A percentile compares a stretch with the other conserved stretches of the same genome.
phyloP scores from a whole-genome alignment of 1,284 basidiomycete species.

The Abortiporus biennis region DNA sequence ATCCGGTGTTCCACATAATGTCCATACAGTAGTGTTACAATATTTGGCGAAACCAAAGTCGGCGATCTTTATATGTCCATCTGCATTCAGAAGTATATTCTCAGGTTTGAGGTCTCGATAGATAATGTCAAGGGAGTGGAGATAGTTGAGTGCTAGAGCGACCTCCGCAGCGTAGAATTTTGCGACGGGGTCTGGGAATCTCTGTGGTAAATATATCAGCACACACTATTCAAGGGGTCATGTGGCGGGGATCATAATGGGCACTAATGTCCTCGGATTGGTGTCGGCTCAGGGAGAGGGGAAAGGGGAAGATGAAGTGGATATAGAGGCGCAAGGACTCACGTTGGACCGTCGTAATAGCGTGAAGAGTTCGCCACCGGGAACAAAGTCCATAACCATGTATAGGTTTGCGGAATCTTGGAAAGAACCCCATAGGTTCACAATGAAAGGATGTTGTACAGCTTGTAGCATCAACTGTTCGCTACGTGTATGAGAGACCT shows the following conservation, averaged over 20 bases:
- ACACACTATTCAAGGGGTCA: too few relatives aligned
- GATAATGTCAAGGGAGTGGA: constrained; percentile 89
- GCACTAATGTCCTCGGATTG: too few relatives aligned
- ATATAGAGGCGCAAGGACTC: constrained; percentile 19
- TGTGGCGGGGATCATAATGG: too few relatives aligned
- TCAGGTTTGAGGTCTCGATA: constrained; percentile 98
- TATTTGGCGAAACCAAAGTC: constrained; percentile 98
- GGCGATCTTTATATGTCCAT: constrained; percentile 97
- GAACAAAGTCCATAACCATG: constrained; percentile 99
- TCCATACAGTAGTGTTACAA: constrained; percentile 92
- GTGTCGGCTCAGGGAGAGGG: too few relatives aligned
- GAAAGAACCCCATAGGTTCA: constrained; percentile 98
- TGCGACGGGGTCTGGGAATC: constrained; percentile 97
- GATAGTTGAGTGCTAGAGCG: constrained; percentile 88
- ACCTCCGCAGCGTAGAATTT: constrained; percentile 99
- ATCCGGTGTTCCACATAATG: constrained; percentile 95
- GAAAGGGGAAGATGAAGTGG: not conserved
- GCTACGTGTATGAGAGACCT: constrained; percentile 96
- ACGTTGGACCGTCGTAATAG: constrained; percentile 87
- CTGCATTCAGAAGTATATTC: constrained; percentile 89
- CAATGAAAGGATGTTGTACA: constrained; percentile 93
- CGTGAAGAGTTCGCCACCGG: constrained; percentile 94
- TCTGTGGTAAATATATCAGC: constrained; percentile 36
- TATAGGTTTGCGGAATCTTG: constrained; percentile 92
- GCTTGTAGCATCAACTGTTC: constrained; percentile 88